Evolutionary conservation across 1,139 yeast species (phyloP), one percentile per base, ranked within the genome.

Genomic region (Kodamaea derodonti): DNA sequence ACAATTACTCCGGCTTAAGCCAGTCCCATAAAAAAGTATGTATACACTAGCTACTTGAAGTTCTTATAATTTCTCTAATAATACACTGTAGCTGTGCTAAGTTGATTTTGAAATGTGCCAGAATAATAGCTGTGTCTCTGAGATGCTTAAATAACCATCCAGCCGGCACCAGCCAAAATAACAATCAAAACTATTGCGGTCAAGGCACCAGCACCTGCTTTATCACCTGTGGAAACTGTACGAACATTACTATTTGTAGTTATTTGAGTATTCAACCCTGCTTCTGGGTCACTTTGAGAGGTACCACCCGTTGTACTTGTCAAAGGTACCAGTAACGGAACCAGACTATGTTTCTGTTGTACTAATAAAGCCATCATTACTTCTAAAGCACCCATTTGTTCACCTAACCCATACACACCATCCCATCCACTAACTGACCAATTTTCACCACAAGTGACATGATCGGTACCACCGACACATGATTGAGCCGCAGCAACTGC

Each of bases 371-470:
- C 80, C 46, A 80, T 84, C 52, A 88, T 73, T 4, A 77, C 78
- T 55, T 88, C 97, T 38, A 88, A 65, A 0, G 97, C 95, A 32
- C 79, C 60, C 84, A 90, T 85, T 58, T 90, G 96, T 60, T 90
- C 97, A 43, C 97, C 97, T 27, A 90, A 70, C n/a, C 97, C 97
- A 48, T 75, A 88, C 32, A 49, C 56, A 3, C 80, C 82, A 58
- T 90, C 97, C 84, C 88, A 90, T n/a, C 75, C 75, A 2, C 53
- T 43, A 31, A 60, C 66, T 20, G 75, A 63, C 97, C 97, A 90
- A 52, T 83, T 73, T 39, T 78, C 57, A 27, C 97, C 97, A 66
- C 97, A 90, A 0, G 97, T 88, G 51, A 84, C 86, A 11, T 88
- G 87, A 63, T 88, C 96, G 3, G 61, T 42, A 56, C 97, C 97